These are phyloP conservation scores for Boletellus sp. DNA, from an alignment of 1,284 basidiomycete genomes.

Conservation along the genomic window DNA sequence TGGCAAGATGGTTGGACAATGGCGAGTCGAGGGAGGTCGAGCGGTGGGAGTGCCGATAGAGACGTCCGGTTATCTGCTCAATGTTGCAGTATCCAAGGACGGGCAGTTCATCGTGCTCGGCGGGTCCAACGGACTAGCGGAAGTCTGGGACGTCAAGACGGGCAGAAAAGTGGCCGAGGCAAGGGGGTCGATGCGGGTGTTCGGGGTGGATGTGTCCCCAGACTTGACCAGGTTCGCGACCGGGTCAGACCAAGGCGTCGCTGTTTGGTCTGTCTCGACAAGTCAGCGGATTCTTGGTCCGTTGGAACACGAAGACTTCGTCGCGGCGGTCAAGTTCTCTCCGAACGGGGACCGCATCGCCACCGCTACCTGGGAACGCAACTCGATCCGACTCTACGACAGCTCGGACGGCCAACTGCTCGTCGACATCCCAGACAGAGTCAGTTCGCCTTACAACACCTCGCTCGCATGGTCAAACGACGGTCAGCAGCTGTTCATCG, in stretches of 20 bases:
- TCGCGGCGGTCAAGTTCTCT: constrained; percentile 6
- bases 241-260: background rate
- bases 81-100: constrained; percentile 7
- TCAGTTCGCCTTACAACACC: constrained; percentile 7
- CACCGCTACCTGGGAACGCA: constrained; percentile 3
- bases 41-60: constrained; percentile 3
- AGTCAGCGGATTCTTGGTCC: constrained; percentile 2
- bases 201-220: constrained; percentile 3
- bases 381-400: constrained; percentile 7
- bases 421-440: constrained; percentile 5
- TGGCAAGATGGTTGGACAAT: constrained; percentile 1
- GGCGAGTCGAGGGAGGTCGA: constrained; percentile 3
- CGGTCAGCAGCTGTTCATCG: background rate
- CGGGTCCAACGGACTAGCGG: background rate
- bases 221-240: constrained; percentile 4
- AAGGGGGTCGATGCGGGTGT: background rate
- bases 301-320: background rate
- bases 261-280: constrained; percentile 1
- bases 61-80: background rate
- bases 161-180: background rate
- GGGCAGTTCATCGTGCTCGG: constrained; percentile 7
- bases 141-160: constrained; percentile 13
- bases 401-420: constrained; percentile 1
- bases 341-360: constrained; percentile 6
- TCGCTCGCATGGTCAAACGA: constrained; percentile 4